Percentiles rank a stretch among this genome's conserved stretches.
Evolutionary conservation across 805 yeast genomes (phyloP).

Genomic region (Hemisphaericaspora nanyangensis): DNA sequence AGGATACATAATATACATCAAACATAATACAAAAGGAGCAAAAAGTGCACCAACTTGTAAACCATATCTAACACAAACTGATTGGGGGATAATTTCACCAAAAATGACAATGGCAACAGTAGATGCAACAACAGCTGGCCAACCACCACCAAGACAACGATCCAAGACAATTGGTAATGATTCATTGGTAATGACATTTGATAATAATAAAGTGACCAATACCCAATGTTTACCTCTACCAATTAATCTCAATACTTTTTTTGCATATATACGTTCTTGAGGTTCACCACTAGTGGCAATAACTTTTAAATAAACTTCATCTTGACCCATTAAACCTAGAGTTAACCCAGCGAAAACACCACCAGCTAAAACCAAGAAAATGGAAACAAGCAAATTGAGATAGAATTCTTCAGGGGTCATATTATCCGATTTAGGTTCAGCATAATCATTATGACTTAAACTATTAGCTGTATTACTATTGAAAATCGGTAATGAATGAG

Average conservation of each 20-base stretch:
- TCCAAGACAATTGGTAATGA: conserved; percentile 92
- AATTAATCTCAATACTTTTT: conserved; percentile 66
- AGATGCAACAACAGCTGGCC: conserved; percentile 94
- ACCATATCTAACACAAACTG: conserved; percentile 89
- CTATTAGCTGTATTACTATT: conserved; percentile 2
- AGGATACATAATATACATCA: conserved; percentile 91
- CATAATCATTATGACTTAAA: conserved; percentile 7
- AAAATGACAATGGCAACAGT: conserved; percentile 89
- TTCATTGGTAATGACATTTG: conserved; percentile 91
- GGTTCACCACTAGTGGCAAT: conserved; percentile 82
- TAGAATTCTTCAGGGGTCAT: conserved; percentile 41
- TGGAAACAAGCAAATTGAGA: conserved; percentile 50
- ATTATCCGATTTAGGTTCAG: conserved; percentile 11
- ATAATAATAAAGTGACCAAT: conserved; percentile 76
- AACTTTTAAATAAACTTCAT: conserved; percentile 89
- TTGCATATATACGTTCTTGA: conserved; percentile 63
- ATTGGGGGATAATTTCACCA: conserved; percentile 96
- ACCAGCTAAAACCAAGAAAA: conserved; percentile 64
- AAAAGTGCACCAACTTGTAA: conserved; percentile 85
- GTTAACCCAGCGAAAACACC: conserved; percentile 94
- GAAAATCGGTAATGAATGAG: conserved; percentile 32
- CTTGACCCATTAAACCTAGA: conserved; percentile 97
- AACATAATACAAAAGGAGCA: conserved; percentile 76
- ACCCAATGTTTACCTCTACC: conserved; percentile 95
- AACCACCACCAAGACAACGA: conserved; percentile 91